Evolutionary conservation across 75 land plant genomes (phyloP).

Genomic region (Pinus albicaulis): DNA sequence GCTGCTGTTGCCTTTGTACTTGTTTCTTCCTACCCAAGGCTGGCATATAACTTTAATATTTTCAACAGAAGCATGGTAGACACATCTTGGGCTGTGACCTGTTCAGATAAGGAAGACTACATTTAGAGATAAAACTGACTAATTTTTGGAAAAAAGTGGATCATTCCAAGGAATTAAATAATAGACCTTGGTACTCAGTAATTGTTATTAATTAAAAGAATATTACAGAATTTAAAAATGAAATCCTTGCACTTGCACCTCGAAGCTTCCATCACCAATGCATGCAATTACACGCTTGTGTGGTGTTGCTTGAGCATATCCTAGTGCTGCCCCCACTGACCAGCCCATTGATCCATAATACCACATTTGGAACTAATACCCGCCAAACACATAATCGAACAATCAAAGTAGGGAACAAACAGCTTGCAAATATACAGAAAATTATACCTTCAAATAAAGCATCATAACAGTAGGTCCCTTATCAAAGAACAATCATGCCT

Average conservation of each 20-base stretch:
- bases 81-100: constrained; percentile 48
- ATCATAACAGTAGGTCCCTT: too few relatives aligned
- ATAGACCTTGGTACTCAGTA: background rate
- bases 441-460: too few relatives aligned
- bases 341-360: constrained; percentile 55
- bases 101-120: background rate
- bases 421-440: too few relatives aligned
- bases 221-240: background rate
- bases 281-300: constrained; percentile 44
- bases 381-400: background rate
- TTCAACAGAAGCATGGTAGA: constrained; percentile 55
- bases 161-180: background rate
- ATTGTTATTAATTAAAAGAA: background rate
- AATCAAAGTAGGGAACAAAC: too few relatives aligned
- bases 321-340: constrained; percentile 55
- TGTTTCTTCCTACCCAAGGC: too few relatives aligned
- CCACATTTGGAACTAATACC: constrained; percentile 61
- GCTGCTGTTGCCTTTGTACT: too few relatives aligned
- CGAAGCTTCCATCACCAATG: constrained; percentile 64
- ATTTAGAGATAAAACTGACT: too few relatives aligned
- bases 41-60: too few relatives aligned
- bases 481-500: too few relatives aligned
- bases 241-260: constrained; percentile 31
- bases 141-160: background rate
- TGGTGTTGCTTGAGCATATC: constrained; percentile 34